Conservation (phyloP, 805 yeast species). For the Ogataea wickerhamii region DNA sequence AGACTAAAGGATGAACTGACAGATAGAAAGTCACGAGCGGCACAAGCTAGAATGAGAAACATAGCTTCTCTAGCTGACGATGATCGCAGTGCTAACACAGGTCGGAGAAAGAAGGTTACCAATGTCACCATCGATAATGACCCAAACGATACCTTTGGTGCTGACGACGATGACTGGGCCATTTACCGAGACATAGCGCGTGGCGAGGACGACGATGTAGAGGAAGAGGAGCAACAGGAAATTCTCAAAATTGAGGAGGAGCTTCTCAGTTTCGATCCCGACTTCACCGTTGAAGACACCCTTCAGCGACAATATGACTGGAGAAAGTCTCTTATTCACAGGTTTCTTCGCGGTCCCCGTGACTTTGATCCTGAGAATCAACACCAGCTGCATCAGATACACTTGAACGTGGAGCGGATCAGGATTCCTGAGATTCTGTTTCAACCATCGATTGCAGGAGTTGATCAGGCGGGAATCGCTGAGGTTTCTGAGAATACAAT, state of each 20-base stretch:
- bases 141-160: constrained; percentile 91
- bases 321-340: constrained; percentile 74
- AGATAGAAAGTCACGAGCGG: constrained; percentile 86
- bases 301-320: constrained; percentile 80
- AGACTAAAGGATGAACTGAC: constrained; percentile 72
- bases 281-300: constrained; percentile 82
- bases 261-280: constrained; percentile 77
- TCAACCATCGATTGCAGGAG: constrained; percentile 90
- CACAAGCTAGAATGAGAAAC: constrained; percentile 88
- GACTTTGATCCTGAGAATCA: constrained; percentile 77
- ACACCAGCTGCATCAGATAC: constrained; percentile 88
- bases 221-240: constrained; percentile 66
- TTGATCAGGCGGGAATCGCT: constrained; percentile 91
- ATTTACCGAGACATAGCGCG: constrained; percentile 80
- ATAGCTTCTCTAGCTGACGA: constrained; percentile 85
- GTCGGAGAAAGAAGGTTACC: constrained; percentile 44
- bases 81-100: constrained; percentile 22
- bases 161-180: constrained; percentile 94
- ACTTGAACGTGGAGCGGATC: constrained; percentile 84
- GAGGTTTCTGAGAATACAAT: constrained; percentile 72
- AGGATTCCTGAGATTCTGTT: constrained; percentile 89
- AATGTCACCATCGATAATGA: constrained; percentile 79
- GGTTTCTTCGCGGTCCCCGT: constrained; percentile 86
- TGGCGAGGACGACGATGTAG: constrained; percentile 72
- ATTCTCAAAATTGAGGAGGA: constrained; percentile 67